Evolutionary conservation across 208 protist genomes (phyloP).

Genomic region (Leishmania braziliensis): DNA sequence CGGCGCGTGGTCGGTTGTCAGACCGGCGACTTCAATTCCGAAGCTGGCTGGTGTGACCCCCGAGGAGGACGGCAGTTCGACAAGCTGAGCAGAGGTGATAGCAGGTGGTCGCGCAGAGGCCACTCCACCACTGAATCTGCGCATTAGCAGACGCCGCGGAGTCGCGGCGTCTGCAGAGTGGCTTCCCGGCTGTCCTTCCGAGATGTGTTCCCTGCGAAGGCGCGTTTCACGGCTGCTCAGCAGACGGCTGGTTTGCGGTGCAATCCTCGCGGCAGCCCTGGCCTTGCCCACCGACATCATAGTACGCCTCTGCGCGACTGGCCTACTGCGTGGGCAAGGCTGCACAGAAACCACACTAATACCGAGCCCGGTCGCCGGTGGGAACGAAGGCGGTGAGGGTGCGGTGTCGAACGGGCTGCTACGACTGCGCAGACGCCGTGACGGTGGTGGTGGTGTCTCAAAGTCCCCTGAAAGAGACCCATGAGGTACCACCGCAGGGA

Average conservation of each 20-base stretch:
- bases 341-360: constrained; percentile 1
- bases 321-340: constrained; percentile 10
- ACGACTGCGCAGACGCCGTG: constrained; percentile 8
- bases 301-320: constrained; percentile 6
- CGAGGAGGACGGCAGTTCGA: not conserved
- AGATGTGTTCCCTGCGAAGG: not conserved
- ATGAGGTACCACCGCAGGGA: too few relatives aligned
- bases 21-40: not conserved
- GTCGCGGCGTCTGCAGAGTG: not conserved
- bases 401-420: not conserved
- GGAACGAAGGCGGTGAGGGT: not conserved
- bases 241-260: not conserved
- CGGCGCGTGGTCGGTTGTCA: not conserved
- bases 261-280: not conserved
- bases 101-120: not conserved
- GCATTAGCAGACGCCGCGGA: not conserved
- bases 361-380: not conserved
- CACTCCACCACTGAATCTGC: not conserved
- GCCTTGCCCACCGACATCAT: not conserved
- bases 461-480: not conserved
- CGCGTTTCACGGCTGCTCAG: not conserved
- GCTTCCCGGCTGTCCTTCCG: not conserved
- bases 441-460: constrained; percentile 2
- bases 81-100: not conserved
- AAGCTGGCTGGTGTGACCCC: not conserved